Evolutionary conservation across 169 alveolate genomes (phyloP), one percentile per base, ranked within the genome.

Genomic region (Plasmodium fragile): DNA sequence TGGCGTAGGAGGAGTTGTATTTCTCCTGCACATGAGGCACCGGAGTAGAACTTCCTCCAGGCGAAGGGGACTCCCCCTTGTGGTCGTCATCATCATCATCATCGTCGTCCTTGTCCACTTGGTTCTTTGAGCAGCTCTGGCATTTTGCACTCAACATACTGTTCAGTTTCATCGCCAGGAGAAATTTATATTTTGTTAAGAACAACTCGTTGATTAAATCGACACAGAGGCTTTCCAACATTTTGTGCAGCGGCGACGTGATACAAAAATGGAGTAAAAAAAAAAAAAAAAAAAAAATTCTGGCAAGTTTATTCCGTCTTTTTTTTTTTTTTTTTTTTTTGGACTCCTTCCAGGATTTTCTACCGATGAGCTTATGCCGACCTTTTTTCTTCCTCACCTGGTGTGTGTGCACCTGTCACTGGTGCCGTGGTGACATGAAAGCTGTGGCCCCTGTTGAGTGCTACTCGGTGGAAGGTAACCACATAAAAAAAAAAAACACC

Each of bases 171-270:
- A 83, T 32, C 43, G 73, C 77, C 36, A 83, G 75, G 18, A 83
- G 92, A 8, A 83, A 83, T 18, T 83, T 71, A 36, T 83, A 25
- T 34, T 83, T 83, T 3, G 92, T 52, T 83, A 43, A 1, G 25
- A 72, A 52, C 22, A 83, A 55, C 77, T 83, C 92, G 55, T 83
- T 30, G 32, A 83, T 55, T 65, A 83, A 71, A 32, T 72, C 73
- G 77, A 45, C 49, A 59, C 92, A 83, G n/a, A 83, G n/a, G 13
- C 36, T 83, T 73, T 83, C 92, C 41, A 83, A 39, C 92, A 83
- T 83, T 83, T 53, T 39, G 53, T 73, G 25, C 22, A 32, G 11
- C 36, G 53, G 34, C 16, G 1, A 7, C 41, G 41, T 65, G 36
- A 25, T 65, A 8, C 36, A n/a, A 7, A 18, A 28, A 28, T 1